Evolutionary conservation across 805 yeast species (phyloP), one percentile per base, ranked within the genome.

Genomic region (Danielia oregonensis): DNA sequence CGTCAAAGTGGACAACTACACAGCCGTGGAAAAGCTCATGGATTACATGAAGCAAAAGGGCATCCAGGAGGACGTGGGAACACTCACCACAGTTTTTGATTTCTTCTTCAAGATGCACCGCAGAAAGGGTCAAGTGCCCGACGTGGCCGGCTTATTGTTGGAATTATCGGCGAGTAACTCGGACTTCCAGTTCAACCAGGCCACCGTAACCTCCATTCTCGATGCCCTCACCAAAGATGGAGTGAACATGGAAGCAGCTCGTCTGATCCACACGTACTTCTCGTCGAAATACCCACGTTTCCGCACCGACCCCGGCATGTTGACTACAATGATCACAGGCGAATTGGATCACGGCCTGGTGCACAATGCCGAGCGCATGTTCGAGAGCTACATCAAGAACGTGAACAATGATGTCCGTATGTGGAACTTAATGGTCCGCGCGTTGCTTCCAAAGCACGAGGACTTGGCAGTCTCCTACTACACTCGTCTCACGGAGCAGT

Each of bases 41-140:
- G 39, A 67, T 22, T 61, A 62, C 38, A 71, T 79, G 76, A 52
- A 49, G 25, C 53, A 52, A 21, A 38, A 60, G 17, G 52, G 59
- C 3, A 54, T 80, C 16, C 48, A 63, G 24, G 82, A 82, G 17
- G 85, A 79, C 51, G 65, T 77, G 29, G 77, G 77, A 12, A 80
- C 89, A 2, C 76, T 76, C 56, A 72, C 88, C 3, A 70, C 74
- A 23, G 58, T 80, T 16, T 65, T 81, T 34, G 79, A 80, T 47
- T 56, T 70, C 33, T 63, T 70, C 43, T 65, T 80, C 59, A 76
- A 75, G 50, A 37, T 59, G 23, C 61, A 67, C 22, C 57, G 57
- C 25, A 60, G 59, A n/a, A 62, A 70, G 23, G 77, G 76, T 7
- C 53, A 59, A 38, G 48, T 57, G 2, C 69, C 77, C 6, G 57